phyloP scores from a whole-genome alignment of 345 rosid genomes.

The Syzygium aromaticum region DNA sequence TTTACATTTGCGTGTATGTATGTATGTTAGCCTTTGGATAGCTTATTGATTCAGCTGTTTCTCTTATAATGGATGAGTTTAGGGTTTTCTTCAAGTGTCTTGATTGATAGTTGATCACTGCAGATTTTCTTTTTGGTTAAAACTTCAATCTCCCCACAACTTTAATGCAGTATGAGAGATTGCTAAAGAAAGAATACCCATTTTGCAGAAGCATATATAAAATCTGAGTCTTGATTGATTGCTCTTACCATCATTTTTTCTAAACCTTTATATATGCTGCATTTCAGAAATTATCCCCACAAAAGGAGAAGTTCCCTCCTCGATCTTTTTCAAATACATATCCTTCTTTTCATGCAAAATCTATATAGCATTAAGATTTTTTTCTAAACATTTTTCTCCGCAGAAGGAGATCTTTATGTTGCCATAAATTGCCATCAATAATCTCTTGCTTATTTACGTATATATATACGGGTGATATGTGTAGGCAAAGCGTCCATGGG shows the following conservation, averaged over 20 bases:
- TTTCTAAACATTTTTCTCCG: background rate
- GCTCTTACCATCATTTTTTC: background rate
- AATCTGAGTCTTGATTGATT: background rate
- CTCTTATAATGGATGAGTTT: background rate
- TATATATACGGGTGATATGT: background rate
- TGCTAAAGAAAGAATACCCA: background rate
- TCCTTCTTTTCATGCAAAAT: background rate
- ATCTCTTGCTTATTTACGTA: background rate
- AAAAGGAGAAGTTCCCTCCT: background rate
- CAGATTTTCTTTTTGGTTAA: background rate
- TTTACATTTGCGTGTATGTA: background rate
- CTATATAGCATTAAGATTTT: background rate
- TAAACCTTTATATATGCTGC: background rate
- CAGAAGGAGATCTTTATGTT: background rate
- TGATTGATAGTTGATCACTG: background rate
- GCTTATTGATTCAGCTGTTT: background rate
- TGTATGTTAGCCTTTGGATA: background rate
- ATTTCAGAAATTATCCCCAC: background rate
- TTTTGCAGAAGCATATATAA: background rate
- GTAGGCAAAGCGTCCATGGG: slow-evolving; percentile 8
- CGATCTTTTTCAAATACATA: background rate
- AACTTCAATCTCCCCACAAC: background rate
- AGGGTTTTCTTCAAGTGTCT: background rate
- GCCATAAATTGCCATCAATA: background rate
- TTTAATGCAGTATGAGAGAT: background rate